Conservation (phyloP, 164 flowering plant species). For the Aristolochia californica region DNA sequence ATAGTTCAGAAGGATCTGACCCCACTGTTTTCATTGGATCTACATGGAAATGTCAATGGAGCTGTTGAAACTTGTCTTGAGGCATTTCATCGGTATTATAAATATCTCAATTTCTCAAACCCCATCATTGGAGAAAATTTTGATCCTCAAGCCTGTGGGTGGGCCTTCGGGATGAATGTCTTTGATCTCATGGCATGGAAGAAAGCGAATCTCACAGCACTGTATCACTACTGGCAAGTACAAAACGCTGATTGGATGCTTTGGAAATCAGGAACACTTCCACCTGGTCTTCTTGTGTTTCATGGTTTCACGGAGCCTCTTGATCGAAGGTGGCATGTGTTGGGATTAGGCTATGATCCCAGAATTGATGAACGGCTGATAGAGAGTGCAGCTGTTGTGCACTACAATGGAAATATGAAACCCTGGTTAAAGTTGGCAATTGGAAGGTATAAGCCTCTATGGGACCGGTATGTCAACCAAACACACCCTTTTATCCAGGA, state of each 20-base stretch:
- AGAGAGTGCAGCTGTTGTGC: slow-evolving; percentile 73
- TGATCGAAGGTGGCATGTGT: slow-evolving; percentile 86
- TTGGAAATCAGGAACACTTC: slow-evolving; percentile 78
- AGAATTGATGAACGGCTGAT: slow-evolving; percentile 64
- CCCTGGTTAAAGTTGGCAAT: slow-evolving; percentile 74
- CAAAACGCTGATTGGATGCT: slow-evolving; percentile 51
- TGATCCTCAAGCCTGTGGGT: slow-evolving; percentile 83
- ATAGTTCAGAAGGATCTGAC: slow-evolving; percentile 83
- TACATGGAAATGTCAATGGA: slow-evolving; percentile 86
- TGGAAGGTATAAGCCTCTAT: slow-evolving; percentile 54
- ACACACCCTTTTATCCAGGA: slow-evolving; percentile 44
- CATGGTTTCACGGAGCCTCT: slow-evolving; percentile 86
- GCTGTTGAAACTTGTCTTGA: slow-evolving; percentile 91
- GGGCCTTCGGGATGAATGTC: slow-evolving; percentile 93
- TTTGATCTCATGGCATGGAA: slow-evolving; percentile 75
- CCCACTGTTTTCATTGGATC: slow-evolving; percentile 68
- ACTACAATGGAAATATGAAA: slow-evolving; percentile 79
- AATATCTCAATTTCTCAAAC: slow-evolving; percentile 73
- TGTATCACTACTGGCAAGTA: slow-evolving; percentile 74
- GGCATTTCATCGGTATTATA: slow-evolving; percentile 74
- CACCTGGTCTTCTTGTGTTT: slow-evolving; percentile 65
- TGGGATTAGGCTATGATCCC: slow-evolving; percentile 66
- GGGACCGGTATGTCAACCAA: slow-evolving; percentile 58
- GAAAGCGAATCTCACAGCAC: slow-evolving; percentile 55
- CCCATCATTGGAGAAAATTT: slow-evolving; percentile 59